Conservation (phyloP, 2,329 filamentous ascomycete genomes). For the Sporothrix pallida region DNA sequence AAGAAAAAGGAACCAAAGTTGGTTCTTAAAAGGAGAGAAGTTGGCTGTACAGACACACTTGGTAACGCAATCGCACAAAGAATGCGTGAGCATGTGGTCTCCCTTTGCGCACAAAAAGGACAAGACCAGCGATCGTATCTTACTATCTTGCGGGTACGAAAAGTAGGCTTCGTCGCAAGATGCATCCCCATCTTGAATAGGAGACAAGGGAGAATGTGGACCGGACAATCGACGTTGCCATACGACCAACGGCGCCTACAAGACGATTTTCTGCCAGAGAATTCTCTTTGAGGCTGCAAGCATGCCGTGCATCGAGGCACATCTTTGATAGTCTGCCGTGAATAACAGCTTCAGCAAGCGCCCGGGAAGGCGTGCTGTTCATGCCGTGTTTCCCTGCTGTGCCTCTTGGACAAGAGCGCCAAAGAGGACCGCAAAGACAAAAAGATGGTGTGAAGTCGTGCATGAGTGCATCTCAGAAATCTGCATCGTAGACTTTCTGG, state of each 20-base stretch:
- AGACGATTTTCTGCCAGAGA: not conserved
- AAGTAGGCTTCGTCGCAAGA: not conserved
- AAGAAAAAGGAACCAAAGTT: too few species aligned
- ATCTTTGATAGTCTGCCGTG: not conserved
- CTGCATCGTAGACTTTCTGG: not conserved
- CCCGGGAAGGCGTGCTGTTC: not conserved
- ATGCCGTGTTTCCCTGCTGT: conserved; percentile 17
- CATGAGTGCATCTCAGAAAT: not conserved
- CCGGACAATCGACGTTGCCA: not conserved
- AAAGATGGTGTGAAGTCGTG: conserved; percentile 9
- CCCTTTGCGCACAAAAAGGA: not conserved
- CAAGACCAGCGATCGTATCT: not conserved
- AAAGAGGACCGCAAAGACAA: too few species aligned
- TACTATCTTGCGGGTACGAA: too few species aligned
- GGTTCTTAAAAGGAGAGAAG: not conserved
- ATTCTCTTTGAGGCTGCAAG: too few species aligned
- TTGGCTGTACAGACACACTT: not conserved
- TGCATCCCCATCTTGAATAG: not conserved
- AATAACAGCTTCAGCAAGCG: conserved; percentile 4
- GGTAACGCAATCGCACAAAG: not conserved
- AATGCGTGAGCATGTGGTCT: conserved; percentile 24
- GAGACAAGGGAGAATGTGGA: conserved; percentile 6
- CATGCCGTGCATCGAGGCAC: not conserved
- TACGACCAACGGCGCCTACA: conserved; percentile 2
- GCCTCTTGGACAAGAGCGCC: not conserved